Percentiles rank a stretch among this genome's conserved stretches.
Conservation (phyloP, 2,329 filamentous ascomycete species). For the Lecanicillium sp. region DNA sequence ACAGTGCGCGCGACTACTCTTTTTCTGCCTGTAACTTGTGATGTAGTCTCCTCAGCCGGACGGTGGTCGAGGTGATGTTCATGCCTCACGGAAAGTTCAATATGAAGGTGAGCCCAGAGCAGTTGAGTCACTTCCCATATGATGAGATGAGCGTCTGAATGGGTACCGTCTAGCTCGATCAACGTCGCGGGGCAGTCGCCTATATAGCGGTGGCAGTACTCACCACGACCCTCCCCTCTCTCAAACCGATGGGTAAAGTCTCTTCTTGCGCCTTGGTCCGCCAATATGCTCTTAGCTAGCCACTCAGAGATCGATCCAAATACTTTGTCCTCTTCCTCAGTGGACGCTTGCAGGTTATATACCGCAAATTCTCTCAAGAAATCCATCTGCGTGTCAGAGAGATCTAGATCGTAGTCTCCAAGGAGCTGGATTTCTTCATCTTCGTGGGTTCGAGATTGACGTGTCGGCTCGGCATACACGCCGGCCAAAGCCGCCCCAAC, state of each 20-base stretch:
- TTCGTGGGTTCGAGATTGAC: not conserved
- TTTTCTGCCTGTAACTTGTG: not conserved
- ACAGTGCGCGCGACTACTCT: not conserved
- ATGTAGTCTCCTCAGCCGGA: not conserved
- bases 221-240: not conserved
- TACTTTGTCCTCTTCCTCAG: not conserved
- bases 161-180: not conserved
- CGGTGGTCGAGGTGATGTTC: not conserved
- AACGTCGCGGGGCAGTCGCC: not conserved
- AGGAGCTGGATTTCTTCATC: not conserved
- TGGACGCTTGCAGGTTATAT: not conserved
- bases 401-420: not conserved
- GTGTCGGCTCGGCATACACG: not conserved
- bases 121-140: not conserved
- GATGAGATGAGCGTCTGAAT: not conserved
- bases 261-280: not conserved
- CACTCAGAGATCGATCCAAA: not conserved
- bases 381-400: not conserved
- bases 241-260: not conserved
- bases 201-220: not conserved
- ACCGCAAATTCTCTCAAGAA: not conserved
- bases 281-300: not conserved
- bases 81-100: not conserved
- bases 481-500: not conserved
- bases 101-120: not conserved